Base-by-base conservation (phyloP, 352 stramenopile genomes). In the Phytophthora citricola region DNA sequence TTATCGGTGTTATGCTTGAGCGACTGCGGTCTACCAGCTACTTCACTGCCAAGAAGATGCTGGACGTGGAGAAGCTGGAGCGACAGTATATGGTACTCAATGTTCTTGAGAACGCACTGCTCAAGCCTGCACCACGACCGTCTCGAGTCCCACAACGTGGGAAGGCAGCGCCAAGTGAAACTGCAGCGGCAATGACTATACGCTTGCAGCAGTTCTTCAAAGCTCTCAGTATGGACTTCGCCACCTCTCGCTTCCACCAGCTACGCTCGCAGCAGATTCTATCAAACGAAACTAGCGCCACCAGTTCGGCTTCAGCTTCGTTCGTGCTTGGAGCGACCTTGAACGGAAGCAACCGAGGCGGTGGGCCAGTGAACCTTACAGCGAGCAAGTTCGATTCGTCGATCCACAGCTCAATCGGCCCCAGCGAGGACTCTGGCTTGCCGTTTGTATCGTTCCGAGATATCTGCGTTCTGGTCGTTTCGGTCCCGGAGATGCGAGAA, bases 1-100 rank as follows among this genome's bases (percentile, higher is more conserved):
- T 93, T 3, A 77, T 93, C 32, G 83, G 81, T 0, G 78, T 90
- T 11, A 79, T 85, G 43, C 77, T 93, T 3, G 85, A 93, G 52
- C 71, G 85, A 5, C 67, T 92, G 20, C 73, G 82, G 1, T 69
- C 68, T 15, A 74, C 66, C 3, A 83, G 63, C 39, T 86, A 87
- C 48, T 84, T 88, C 38, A 76, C 63, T 2, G 47, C 58, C 1
- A 69, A 73, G 26, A 79, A 69, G 15, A 60, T 69, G 46, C 60
- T 90, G 27, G 72, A 90, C 54, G 51, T 90, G 55, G 76, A 88
- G n/a, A 87, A 85, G 22, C 66, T 90, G 1, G 77, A 86, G 48
- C 74, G 78, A n/a, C 81, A 90, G 59, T 90, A 90, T 27, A 50
- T 67, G 22, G 69, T 78, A 10, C 67, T 88, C 5, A 65, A 70